A percentile compares a stretch with the other conserved stretches of the same genome.
Conservation (phyloP, 2,329 filamentous ascomycete species). For the Fusarium floridanum region DNA sequence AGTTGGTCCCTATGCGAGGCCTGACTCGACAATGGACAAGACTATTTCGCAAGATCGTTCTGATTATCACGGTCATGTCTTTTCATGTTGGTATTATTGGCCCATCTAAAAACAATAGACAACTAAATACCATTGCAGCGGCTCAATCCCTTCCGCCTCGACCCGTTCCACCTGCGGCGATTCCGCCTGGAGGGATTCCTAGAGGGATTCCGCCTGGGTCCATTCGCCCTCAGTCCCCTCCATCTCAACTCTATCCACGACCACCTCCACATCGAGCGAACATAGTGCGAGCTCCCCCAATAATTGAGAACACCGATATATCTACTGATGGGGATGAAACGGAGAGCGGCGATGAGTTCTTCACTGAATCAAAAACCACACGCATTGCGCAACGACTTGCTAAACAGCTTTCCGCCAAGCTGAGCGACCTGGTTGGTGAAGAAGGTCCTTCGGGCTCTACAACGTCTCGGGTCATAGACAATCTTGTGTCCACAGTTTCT, state of each 20-base stretch:
- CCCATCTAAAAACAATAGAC: background rate
- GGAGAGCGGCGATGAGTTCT: no score
- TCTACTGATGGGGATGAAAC: background rate
- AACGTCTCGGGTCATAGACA: background rate
- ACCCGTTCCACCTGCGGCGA: no score
- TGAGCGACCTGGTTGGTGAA: background rate
- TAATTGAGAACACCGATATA: background rate
- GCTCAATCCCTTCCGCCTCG: background rate
- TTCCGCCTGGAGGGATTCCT: no score
- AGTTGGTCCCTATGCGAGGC: no score
- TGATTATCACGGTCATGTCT: background rate
- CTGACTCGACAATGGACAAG: background rate
- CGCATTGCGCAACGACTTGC: background rate
- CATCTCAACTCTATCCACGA: no score
- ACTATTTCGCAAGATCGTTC: conserved; percentile 24
- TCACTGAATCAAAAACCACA: background rate
- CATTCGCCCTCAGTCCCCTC: no score
- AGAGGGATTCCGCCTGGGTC: no score
- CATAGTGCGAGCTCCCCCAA: no score
- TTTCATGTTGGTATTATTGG: background rate
- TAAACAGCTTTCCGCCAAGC: background rate
- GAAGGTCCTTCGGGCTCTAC: background rate
- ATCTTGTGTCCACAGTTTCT: conserved; percentile 8
- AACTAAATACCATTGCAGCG: background rate
- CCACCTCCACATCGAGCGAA: no score